phyloP scores from a whole-genome alignment of 169 alveolate species.

The Babesia caballi region DNA sequence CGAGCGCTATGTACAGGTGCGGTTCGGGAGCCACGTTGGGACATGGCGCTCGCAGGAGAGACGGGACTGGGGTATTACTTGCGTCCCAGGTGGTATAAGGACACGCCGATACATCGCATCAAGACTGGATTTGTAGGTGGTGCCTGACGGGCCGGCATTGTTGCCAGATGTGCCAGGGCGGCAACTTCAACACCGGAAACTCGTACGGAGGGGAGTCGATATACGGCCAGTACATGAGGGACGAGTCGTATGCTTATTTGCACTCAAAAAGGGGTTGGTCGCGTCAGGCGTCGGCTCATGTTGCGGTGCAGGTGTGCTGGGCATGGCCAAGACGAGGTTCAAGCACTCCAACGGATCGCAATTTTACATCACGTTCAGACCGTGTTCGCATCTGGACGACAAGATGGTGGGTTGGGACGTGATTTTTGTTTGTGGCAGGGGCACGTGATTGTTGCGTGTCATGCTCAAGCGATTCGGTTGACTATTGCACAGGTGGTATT shows the following conservation, averaged over 20 bases:
- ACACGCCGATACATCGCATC: constrained; percentile 75
- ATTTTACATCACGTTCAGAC: constrained; percentile 88
- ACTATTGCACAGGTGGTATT: constrained; percentile 73
- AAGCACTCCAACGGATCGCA: constrained; percentile 88
- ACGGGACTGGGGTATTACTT: constrained; percentile 81
- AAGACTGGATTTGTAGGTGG: constrained; percentile 74
- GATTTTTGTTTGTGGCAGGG: not conserved
- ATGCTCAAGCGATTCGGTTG: not conserved
- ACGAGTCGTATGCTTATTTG: constrained; percentile 73
- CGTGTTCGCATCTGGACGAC: constrained; percentile 92
- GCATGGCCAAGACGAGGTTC: constrained; percentile 79
- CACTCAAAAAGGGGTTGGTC: constrained; percentile 78
- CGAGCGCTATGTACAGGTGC: constrained; percentile 88
- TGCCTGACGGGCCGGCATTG: not conserved
- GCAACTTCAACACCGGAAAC: constrained; percentile 83
- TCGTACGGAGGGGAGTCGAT: constrained; percentile 85
- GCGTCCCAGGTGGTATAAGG: constrained; percentile 84
- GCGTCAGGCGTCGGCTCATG: not conserved
- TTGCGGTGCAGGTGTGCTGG: constrained; percentile 68
- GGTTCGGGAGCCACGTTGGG: not conserved
- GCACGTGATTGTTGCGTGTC: no score
- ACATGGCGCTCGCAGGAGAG: constrained; percentile 63
- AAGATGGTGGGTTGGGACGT: constrained; percentile 74
- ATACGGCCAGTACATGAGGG: constrained; percentile 83
- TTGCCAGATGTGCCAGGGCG: constrained; percentile 84